phyloP scores from a whole-genome alignment of 1,284 basidiomycete species.

The Naganishia sp. region DNA sequence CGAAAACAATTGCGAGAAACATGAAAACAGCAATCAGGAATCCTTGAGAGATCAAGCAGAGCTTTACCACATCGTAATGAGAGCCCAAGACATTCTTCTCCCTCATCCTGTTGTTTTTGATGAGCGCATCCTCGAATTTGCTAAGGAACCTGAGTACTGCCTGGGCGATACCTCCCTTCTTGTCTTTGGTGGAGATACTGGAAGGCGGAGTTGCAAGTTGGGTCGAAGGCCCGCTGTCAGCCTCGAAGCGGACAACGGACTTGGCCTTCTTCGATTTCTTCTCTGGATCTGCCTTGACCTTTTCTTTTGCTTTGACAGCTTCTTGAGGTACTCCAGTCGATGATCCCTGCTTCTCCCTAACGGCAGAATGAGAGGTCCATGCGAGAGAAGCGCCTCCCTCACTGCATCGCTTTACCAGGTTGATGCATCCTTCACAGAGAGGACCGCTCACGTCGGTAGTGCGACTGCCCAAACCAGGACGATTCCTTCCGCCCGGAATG shows the following conservation, averaged over 20 bases:
- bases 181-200: background rate
- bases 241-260: too few species aligned
- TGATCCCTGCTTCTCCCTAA: background rate
- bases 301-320: too few species aligned
- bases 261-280: background rate
- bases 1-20: conserved; percentile 3
- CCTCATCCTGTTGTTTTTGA: conserved; percentile 16
- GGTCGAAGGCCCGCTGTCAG: background rate
- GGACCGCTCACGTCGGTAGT: too few species aligned
- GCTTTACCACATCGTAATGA: background rate
- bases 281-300: too few species aligned
- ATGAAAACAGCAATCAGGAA: background rate
- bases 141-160: background rate
- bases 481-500: background rate
- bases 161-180: too few species aligned
- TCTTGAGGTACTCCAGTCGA: too few species aligned
- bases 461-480: too few species aligned
- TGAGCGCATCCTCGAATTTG: background rate
- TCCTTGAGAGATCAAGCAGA: conserved; percentile 19
- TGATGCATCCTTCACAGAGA: too few species aligned
- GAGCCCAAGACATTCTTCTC: conserved; percentile 10
- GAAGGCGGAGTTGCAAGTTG: background rate
- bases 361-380: background rate
- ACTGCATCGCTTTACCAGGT: background rate
- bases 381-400: too few species aligned